Evolutionary conservation across 805 yeast genomes (phyloP), one percentile per base, ranked within the genome.

Genomic region (Candida ortonii): DNA sequence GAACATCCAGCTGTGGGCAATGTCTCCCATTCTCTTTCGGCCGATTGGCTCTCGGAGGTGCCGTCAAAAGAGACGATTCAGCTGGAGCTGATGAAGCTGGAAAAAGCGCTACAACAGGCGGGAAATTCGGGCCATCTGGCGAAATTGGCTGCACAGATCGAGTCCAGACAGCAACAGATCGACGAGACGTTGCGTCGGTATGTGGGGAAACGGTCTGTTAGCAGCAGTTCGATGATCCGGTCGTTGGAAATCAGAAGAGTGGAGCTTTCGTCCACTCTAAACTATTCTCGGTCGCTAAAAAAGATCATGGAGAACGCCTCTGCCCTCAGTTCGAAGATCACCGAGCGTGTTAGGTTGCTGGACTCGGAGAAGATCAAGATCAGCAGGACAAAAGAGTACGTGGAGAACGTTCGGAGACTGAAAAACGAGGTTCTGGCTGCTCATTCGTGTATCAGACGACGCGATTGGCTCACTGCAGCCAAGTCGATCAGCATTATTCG

Each of bases 401-500:
- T 86, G 3, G 66, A 71, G 23, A 64, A 79, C 39, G 81, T 84
- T 1, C 78, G 80, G 40, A 57, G 68, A n/a, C 62, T 90, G 41
- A 83, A 83, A 50, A 69, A 70, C 20, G 76, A 78, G 46, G 71
- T 90, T 8, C 67, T 73, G 25, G 78, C 78, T 35, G 81, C 86
- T 5, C 64, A 77, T 49, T 73, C 74, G 30, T 84, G 95, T 5
- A 70, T 90, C 34, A 80, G 76, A 22, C 72, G 73, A 20, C 60
- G 71, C 19, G 76, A 85, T 47, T 87, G 93, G 84, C 75, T 72
- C 18, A 55, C 73, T n/a, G 96, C 95, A 1, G 90, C 96, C 0
- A 65, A 64, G 34, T 73, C 87, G 12, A 81, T 88, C 4, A 51
- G 60, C 12, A 64, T 63, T 17, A 76, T 82, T 4, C 62, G 72